phyloP scores from a whole-genome alignment of 2,329 filamentous ascomycete genomes.

The Aspergillus novoparasiticus region DNA sequence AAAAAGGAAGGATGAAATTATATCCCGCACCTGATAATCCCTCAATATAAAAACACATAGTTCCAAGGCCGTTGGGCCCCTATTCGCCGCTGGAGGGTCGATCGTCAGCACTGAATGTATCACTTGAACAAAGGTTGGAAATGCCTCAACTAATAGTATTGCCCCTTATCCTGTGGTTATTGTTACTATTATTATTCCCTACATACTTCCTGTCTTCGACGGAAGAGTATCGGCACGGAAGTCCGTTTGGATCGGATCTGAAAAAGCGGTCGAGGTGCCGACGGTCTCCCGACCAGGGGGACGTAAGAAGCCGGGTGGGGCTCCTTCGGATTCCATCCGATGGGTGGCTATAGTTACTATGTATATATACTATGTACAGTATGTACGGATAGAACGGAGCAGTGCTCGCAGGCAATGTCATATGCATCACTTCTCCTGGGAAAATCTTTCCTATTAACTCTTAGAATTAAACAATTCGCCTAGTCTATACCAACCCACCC shows the following conservation, averaged over 20 bases:
- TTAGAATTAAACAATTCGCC: neutral
- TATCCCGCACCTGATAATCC: neutral
- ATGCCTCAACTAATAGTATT: neutral
- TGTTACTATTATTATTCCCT: neutral
- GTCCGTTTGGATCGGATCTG: neutral
- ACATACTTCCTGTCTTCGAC: neutral
- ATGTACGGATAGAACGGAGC: neutral
- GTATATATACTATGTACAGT: neutral
- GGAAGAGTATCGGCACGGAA: neutral
- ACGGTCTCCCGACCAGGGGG: neutral
- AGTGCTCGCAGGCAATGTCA: neutral
- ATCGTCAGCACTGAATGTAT: neutral
- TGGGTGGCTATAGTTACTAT: neutral
- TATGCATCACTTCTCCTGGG: neutral
- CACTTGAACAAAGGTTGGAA: neutral
- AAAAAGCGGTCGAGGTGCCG: neutral
- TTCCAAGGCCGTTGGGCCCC: neutral
- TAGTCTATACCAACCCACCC: neutral
- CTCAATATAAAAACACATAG: neutral
- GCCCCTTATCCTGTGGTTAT: neutral
- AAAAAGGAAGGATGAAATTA: neutral
- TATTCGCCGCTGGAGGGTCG: neutral
- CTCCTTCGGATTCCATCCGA: slow-evolving; percentile 1
- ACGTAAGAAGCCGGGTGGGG: neutral
- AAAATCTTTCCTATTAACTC: neutral